Conservation (phyloP, 129 eudicot genomes). For the Solidago caesia region DNA sequence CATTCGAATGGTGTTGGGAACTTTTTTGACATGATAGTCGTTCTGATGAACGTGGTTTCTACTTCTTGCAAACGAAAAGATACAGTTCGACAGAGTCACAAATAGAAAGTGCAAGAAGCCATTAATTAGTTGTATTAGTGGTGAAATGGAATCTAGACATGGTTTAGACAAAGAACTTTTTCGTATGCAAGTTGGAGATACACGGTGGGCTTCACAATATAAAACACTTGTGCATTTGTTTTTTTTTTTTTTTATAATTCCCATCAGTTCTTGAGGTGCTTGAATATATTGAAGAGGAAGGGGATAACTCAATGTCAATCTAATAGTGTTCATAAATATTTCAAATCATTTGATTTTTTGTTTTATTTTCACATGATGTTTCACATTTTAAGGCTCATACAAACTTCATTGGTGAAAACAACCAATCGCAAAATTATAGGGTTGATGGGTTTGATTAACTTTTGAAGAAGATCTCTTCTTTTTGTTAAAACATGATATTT, state of each 20-base stretch:
- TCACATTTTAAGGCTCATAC: slow-evolving; percentile 17
- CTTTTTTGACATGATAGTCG: too few relatives aligned
- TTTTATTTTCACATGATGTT: slow-evolving; percentile 22
- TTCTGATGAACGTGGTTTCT: slow-evolving; percentile 5
- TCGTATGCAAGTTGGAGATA: not conserved
- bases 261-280: not conserved
- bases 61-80: slow-evolving; percentile 10
- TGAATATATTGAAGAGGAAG: not conserved
- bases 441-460: slow-evolving; percentile 2
- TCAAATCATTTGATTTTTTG: slow-evolving; percentile 12
- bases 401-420: not conserved
- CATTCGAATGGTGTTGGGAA: too few relatives aligned
- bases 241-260: not conserved
- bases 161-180: slow-evolving; percentile 9
- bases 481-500: slow-evolving; percentile 6
- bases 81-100: slow-evolving; percentile 1
- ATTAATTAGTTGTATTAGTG: not conserved
- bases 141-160: not conserved
- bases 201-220: not conserved
- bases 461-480: not conserved
- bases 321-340: not conserved
- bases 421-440: slow-evolving; percentile 10
- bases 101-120: slow-evolving; percentile 10
- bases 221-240: slow-evolving; percentile 1
- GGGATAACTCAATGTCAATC: slow-evolving; percentile 9